Evolutionary conservation across 371 early-diverging fungal species (phyloP), one percentile per base, ranked within the genome.

Genomic region (Choanephora cucurbitarum): DNA sequence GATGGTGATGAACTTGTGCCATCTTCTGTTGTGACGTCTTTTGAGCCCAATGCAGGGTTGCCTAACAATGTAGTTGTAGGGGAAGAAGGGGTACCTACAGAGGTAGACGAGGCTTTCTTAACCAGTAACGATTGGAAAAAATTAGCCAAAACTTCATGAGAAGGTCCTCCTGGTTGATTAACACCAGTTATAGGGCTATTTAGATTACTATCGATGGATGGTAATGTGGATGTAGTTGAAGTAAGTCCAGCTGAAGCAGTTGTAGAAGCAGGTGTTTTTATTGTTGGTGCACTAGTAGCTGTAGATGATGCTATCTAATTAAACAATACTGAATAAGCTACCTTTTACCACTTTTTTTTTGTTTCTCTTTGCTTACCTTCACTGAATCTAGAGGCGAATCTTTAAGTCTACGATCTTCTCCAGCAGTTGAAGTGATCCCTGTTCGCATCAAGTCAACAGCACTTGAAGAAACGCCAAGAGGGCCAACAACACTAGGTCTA

Each of bases 71-170:
- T 52, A 15, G 56, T 55, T 13, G 64, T 33, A 17, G 52, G 41
- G 21, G 69, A 57, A 15, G 65, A 58, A 17, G 69, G 42, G 15
- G 54, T 58, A 24, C 57, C 60, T 13, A 46, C 55, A 18, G 47
- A 46, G 13, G 32, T 18, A 5, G 60, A 52, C 8, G 69, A 60
- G 3, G 73, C 60, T 52, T 89, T 90, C 54, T 91, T 90, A 32
- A 70, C 83, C 39, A 95, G 77, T 47, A 95, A 77, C 7, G 87
- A 87, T 68, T 91, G 88, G 84, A 94, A 95, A 65, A 94, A 95
- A 64, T 87, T 88, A n/a, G 88, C 85, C 44, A 94, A 67, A 2
- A 91, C 90, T 67, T 91, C 93, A 57, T 87, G 89, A 13, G 75
- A 70, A 17, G 68, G 64, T 10, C 67, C 63, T n/a, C 55, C 60